A percentile compares a stretch with the other conserved stretches of the same genome.
These are phyloP conservation scores for Hygrocybe coccinea DNA, from an alignment of 768 basidiomycete genomes.

Conservation along the genomic window DNA sequence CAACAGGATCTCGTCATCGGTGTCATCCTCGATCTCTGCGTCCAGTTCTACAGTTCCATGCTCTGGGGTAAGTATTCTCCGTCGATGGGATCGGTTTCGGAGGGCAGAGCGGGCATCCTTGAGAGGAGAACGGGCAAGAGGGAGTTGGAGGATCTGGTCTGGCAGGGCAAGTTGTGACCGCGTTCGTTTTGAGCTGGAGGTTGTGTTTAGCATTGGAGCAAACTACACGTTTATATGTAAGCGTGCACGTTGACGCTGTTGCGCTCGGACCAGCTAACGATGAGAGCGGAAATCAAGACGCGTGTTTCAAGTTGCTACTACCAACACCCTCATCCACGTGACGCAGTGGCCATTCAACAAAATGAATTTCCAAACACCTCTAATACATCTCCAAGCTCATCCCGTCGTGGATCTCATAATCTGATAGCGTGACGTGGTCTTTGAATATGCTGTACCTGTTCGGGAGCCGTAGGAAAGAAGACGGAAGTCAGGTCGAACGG, in stretches of 20 bases:
- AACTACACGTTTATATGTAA: not conserved
- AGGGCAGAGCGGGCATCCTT: conserved; percentile 45
- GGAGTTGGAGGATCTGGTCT: conserved; percentile 42
- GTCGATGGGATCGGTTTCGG: conserved; percentile 22
- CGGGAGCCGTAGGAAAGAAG: not conserved
- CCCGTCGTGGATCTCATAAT: conserved; percentile 91
- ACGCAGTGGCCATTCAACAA: not conserved
- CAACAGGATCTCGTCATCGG: conserved; percentile 46
- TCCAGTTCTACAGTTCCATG: not conserved
- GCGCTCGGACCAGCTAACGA: no score
- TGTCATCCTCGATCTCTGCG: conserved; percentile 23
- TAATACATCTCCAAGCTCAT: conserved; percentile 93
- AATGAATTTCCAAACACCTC: not conserved
- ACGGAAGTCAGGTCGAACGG: not conserved
- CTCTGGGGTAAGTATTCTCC: conserved; percentile 5
- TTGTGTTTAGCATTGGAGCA: not conserved
- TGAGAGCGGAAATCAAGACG: no score
- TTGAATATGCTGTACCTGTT: conserved; percentile 91
- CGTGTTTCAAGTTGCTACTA: no score
- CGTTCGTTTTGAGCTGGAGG: conserved; percentile 25
- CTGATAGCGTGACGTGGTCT: conserved; percentile 88
- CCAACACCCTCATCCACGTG: not conserved
- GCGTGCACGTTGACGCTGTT: not conserved
- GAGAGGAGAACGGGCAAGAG: conserved; percentile 45
- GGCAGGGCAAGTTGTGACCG: conserved; percentile 50